Base-by-base conservation (phyloP, 78 protist species). In the Ministeria vibrans region DNA sequence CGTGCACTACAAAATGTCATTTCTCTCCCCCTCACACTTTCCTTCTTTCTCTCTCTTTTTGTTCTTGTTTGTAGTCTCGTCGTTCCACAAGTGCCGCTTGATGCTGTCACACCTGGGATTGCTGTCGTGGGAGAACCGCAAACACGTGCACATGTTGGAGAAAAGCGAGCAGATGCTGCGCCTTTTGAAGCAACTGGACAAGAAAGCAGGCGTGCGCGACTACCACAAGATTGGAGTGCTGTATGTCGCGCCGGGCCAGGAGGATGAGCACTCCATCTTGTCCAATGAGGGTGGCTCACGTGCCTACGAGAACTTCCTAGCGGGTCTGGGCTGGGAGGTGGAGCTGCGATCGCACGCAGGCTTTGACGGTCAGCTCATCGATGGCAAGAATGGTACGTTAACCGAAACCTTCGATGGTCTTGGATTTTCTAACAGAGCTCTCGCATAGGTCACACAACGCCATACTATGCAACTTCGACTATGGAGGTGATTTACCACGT, bases 401-500 rank as follows among this genome's bases (percentile, higher is more conserved):
- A 23, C 70, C 22, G 3, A 34, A 4, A 7, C 62, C 62, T 23
- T 18, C 22, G 59, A 18, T 51, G 30, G 59, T 13, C 59, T 51
- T 59, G 27, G 25, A 59, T 59, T 28, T 59, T 59, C 63, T 28
- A 59, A 69, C 84, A 23, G 59, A 83, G 42, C 71, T 51, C 30
- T 43, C 87, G 27, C n/a, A 84, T 83, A 27, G 96, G 98, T 41
- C 27, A 32, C 45, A 73, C 78, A 6, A 78, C 94, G 30, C 88
- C 87, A 39, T 93, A 90, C 77, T 91, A 72, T 74, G 94, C 94
- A 0, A 78, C 75, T 3, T 71, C 86, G n/a, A 61, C 82, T 6
- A 63, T 80, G 49, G 98, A 95, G 49, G 79, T 91, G 3, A 75
- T 93, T n/a, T 95, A 79, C 86, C 98, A 95, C 63, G 95, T 92